These are phyloP conservation scores for Phoma sp. DNA, from an alignment of 2,329 filamentous ascomycete genomes.

Conservation along the genomic window DNA sequence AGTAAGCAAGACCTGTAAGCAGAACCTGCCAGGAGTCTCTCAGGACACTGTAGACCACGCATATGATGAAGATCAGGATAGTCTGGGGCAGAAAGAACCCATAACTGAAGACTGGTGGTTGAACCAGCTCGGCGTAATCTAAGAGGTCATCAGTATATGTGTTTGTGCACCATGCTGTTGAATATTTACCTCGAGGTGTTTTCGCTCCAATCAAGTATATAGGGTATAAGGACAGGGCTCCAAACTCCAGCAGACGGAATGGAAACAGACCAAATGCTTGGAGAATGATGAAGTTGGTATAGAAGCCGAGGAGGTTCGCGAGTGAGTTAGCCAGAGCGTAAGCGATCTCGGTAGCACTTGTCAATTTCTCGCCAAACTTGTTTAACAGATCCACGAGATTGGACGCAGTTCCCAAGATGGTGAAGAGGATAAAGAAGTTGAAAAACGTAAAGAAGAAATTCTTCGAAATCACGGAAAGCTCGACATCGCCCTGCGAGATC, in stretches of 20 bases:
- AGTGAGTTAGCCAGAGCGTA: slow-evolving; percentile 77
- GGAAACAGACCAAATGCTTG: slow-evolving; percentile 94
- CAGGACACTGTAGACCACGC: slow-evolving; percentile 90
- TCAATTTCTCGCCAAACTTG: slow-evolving; percentile 72
- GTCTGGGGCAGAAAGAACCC: slow-evolving; percentile 95
- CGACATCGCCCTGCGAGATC: slow-evolving; percentile 92
- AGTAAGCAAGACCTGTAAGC: slow-evolving; percentile 82
- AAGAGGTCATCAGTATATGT: slow-evolving; percentile 2
- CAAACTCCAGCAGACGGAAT: slow-evolving; percentile 88
- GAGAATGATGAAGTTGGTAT: slow-evolving; percentile 90
- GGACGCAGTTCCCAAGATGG: slow-evolving; percentile 80
- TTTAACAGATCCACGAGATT: slow-evolving; percentile 71
- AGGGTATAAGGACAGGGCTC: slow-evolving; percentile 82
- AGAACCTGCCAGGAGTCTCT: slow-evolving; percentile 80
- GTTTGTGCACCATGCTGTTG: not conserved
- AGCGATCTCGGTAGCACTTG: slow-evolving; percentile 80
- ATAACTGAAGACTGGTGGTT: slow-evolving; percentile 89
- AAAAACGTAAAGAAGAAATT: slow-evolving; percentile 99
- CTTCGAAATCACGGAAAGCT: slow-evolving; percentile 93
- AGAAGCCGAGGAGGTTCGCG: slow-evolving; percentile 78
- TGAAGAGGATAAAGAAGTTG: slow-evolving; percentile 97
- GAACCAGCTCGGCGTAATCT: slow-evolving; percentile 81
- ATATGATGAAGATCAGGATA: slow-evolving; percentile 91
- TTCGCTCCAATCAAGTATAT: slow-evolving; percentile 78
- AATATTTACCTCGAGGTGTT: slow-evolving; percentile 70